Evolutionary conservation across 2,329 filamentous ascomycete species (phyloP), one percentile per base, ranked within the genome.

Genomic region (Coniosporium tulheliwenetii): DNA sequence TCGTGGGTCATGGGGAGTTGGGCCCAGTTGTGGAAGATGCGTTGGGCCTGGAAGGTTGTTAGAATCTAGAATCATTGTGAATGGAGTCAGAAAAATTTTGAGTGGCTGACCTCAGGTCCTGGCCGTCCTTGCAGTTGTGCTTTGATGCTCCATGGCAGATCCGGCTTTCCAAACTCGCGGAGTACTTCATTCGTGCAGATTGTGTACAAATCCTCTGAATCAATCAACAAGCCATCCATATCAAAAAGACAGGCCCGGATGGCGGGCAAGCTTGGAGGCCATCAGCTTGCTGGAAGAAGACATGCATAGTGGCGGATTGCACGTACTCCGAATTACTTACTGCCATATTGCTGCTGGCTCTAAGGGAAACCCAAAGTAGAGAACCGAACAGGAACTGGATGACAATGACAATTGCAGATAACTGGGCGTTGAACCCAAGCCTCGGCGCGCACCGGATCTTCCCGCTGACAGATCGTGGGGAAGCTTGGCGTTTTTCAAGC

Each of bases 191-290:
- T 95, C 45, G 86, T 81, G 61, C 83, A 81, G 19, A 74, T 58
- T 0, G 85, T 91, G 68, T 96, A 96, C 43, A 77, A 67, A 55
- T 96, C 91, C 67, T 96, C 91, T 30, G 84, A 86, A 62, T 96
- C 79, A 56, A 98, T 82, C 14, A 98, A 75, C 31, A 98, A 79
- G 45, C 91, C 91, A 62, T 98, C 91, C 87, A 96, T 95, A 68
- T 98, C 91, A 60, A 98, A 96, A 48, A 98, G 79, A 62, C 87
- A 95, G 50, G 89, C 91, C 50, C 86, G 75, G 44, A 96, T 71
- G 37, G 81, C 77, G 14, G 84, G 81, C 60, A 86, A 79, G 56
- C 81, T 85, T 53, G 26, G 19, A 13, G 44, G 31, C 33, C 36
- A 38, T 35, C 30, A 39, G 41, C 10, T 34, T 37, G 38, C 13